Conservation (phyloP, 106 monocot genomes). For the Acorus calamus region DNA sequence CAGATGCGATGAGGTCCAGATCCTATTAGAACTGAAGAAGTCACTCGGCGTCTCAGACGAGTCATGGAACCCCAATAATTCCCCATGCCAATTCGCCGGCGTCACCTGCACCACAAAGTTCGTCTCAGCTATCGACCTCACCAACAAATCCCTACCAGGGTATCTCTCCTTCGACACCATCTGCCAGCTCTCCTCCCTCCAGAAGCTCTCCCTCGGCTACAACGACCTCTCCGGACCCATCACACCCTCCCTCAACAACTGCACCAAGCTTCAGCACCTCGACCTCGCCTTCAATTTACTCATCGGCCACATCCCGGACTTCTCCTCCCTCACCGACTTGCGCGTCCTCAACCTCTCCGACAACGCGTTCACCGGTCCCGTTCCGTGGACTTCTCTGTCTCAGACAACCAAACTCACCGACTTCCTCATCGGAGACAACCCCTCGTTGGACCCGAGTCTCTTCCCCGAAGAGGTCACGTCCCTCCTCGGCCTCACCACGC, state of each 20-base stretch:
- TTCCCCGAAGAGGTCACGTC: conserved; percentile 29
- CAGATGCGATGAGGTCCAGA: conserved; percentile 13
- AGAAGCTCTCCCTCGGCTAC: conserved; percentile 19
- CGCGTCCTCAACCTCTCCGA: conserved; percentile 37
- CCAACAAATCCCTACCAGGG: conserved; percentile 15
- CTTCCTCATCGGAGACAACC: conserved; percentile 41
- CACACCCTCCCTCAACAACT: conserved; percentile 21
- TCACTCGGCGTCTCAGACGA: conserved; percentile 23
- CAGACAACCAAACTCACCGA: conserved; percentile 23
- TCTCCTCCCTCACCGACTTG: conserved; percentile 39
- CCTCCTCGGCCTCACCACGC: conserved; percentile 29
- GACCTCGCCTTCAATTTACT: conserved; percentile 56
- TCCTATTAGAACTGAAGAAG: conserved; percentile 26
- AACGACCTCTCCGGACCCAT: conserved; percentile 36
- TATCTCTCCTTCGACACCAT: conserved; percentile 22
- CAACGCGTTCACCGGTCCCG: conserved; percentile 35
- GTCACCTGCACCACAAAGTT: conserved; percentile 23
- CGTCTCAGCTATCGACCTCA: conserved; percentile 24
- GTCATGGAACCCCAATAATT: conserved; percentile 23
- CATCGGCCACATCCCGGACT: conserved; percentile 47
- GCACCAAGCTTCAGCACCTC: conserved; percentile 38
- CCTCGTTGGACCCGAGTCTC: conserved; percentile 6
- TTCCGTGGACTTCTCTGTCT: conserved; percentile 36
- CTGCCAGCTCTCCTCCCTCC: conserved; percentile 24
- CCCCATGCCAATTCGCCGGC: conserved; percentile 44